These are phyloP conservation scores for Grosmannia clavigera DNA, from an alignment of 2,329 filamentous ascomycete genomes.

Conservation along the genomic window DNA sequence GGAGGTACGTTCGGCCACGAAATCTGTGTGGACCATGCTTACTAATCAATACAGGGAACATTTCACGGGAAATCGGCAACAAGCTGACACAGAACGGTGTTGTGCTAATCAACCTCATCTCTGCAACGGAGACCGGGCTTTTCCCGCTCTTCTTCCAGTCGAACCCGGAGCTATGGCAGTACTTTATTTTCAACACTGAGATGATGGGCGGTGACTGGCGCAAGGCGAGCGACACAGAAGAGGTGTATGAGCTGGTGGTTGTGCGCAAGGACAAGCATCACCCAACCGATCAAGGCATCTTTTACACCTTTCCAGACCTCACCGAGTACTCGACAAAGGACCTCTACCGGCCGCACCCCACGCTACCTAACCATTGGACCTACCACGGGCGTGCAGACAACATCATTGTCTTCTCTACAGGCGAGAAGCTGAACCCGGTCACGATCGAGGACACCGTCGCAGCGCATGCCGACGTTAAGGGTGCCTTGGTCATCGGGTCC, in stretches of 20 bases:
- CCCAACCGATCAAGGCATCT: conserved; percentile 24
- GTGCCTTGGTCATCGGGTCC: conserved; percentile 32
- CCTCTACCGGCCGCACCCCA: conserved; percentile 27
- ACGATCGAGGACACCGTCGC: conserved; percentile 28
- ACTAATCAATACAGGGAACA: neutral
- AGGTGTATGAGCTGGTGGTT: conserved; percentile 27
- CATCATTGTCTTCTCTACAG: conserved; percentile 37
- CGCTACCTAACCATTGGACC: conserved; percentile 23
- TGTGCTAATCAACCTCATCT: conserved; percentile 23
- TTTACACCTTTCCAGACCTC: conserved; percentile 26
- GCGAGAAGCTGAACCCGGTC: conserved; percentile 37
- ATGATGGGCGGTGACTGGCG: conserved; percentile 29
- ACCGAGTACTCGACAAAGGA: conserved; percentile 32
- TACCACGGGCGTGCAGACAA: conserved; percentile 26
- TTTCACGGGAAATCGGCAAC: conserved; percentile 25
- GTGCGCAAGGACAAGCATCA: conserved; percentile 22
- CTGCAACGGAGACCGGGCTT: conserved; percentile 27
- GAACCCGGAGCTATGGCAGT: conserved; percentile 27
- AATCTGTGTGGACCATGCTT: neutral
- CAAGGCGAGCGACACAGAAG: conserved; percentile 13
- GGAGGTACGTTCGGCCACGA: neutral
- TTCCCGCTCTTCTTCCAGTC: conserved; percentile 19
- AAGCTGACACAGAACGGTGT: conserved; percentile 23
- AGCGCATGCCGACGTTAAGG: conserved; percentile 26
- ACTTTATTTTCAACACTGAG: conserved; percentile 28